Evolutionary conservation across 2,329 filamentous ascomycete genomes (phyloP).

Genomic region (Stagonosporopsis rhizophila): DNA sequence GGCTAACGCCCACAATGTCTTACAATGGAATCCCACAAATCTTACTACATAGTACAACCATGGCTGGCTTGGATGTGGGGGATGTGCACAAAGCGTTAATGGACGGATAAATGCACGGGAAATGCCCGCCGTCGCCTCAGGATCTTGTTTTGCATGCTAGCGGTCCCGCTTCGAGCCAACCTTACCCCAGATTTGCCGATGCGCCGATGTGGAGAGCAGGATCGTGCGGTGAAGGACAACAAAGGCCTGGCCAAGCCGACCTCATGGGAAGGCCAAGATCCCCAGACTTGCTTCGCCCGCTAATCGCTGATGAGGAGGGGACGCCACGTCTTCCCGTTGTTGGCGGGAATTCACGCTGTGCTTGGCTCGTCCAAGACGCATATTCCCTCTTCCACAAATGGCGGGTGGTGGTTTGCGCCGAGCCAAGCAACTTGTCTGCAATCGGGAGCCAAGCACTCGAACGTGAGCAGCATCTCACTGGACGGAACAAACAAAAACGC

Average conservation of each 20-base stretch:
- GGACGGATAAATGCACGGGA: slow-evolving; percentile 17
- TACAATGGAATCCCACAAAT: slow-evolving; percentile 6
- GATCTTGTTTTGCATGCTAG: slow-evolving; percentile 7
- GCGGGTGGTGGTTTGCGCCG: slow-evolving; percentile 10
- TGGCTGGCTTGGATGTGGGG: slow-evolving; percentile 3
- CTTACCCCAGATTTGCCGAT: slow-evolving; percentile 15
- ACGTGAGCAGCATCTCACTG: slow-evolving; percentile 20
- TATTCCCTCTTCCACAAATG: slow-evolving; percentile 23
- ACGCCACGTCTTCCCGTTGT: slow-evolving; percentile 13
- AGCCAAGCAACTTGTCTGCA: slow-evolving; percentile 17
- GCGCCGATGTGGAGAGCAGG: slow-evolving; percentile 5
- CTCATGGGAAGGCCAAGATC: slow-evolving; percentile 4
- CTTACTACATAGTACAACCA: too few species aligned
- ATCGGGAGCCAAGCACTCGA: slow-evolving; percentile 14
- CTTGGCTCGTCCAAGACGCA: slow-evolving; percentile 26
- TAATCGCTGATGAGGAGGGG: slow-evolving; percentile 8
- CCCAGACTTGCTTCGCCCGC: slow-evolving; percentile 13
- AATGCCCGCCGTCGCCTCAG: not conserved
- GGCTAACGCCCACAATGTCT: slow-evolving; percentile 5
- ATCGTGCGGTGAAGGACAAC: slow-evolving; percentile 3
- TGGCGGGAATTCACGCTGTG: slow-evolving; percentile 18
- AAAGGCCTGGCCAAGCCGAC: not conserved
- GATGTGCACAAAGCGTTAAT: slow-evolving; percentile 6
- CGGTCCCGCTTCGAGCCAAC: not conserved
- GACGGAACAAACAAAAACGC: slow-evolving; percentile 15